A percentile compares a stretch with the other conserved stretches of the same genome.
phyloP scores from a whole-genome alignment of 2,329 filamentous ascomycete species.

The Plectosphaerella sp. region DNA sequence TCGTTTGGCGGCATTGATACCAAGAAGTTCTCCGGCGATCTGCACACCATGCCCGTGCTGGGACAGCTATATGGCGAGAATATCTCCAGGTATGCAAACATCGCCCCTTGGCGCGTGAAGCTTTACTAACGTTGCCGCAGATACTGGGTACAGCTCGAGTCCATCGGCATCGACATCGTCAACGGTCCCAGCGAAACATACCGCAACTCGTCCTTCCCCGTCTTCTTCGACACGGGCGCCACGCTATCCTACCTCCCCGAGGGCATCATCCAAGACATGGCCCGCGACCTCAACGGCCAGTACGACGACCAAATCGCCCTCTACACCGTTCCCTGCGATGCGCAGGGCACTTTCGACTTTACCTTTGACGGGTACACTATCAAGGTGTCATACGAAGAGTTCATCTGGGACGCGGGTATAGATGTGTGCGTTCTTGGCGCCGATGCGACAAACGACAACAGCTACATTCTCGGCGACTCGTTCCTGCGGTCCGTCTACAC shows the following conservation, averaged over 20 bases:
- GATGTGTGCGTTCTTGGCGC: constrained; percentile 41
- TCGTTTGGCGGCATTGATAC: constrained; percentile 44
- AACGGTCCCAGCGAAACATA: constrained; percentile 18
- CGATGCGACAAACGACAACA: constrained; percentile 27
- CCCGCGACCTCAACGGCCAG: constrained; percentile 37
- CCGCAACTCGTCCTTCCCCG: constrained; percentile 29
- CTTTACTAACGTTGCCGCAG: constrained; percentile 11
- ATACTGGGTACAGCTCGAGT: constrained; percentile 38
- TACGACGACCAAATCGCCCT: constrained; percentile 34
- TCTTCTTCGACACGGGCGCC: constrained; percentile 63
- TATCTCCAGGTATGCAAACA: constrained; percentile 11
- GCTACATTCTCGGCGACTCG: constrained; percentile 34
- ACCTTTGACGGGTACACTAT: constrained; percentile 40
- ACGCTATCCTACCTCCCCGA: constrained; percentile 64
- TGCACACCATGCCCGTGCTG: constrained; percentile 22
- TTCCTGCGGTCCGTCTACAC: constrained; percentile 40
- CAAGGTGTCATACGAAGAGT: constrained; percentile 40
- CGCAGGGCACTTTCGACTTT: constrained; percentile 39
- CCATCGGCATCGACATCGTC: constrained; percentile 25
- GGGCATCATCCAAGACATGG: constrained; percentile 42
- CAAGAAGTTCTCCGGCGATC: constrained; percentile 34
- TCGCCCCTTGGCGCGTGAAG: too few species aligned
- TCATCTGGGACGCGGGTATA: constrained; percentile 34
- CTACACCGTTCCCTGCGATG: constrained; percentile 44
- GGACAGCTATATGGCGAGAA: constrained; percentile 17